Evolutionary conservation across 2,329 filamentous ascomycete species (phyloP), one percentile per base, ranked within the genome.

Genomic region (Colletotrichum salicis): DNA sequence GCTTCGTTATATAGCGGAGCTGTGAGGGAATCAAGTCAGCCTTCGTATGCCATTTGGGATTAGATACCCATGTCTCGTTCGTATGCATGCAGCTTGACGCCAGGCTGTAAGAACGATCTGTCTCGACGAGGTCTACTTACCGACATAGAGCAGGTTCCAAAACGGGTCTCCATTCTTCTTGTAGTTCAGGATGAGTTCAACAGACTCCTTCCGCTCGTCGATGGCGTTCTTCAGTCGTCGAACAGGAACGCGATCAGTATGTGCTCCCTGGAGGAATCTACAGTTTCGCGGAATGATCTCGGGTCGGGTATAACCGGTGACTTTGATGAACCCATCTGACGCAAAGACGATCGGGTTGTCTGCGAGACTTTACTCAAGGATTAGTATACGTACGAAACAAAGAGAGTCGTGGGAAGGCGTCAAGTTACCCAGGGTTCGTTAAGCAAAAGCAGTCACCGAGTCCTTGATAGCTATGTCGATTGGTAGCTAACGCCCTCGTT

Each of bases 381-480:
- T 11, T 0, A 31, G 31, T 7, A 27, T n/a, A 4, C 15, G 51
- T 19, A 2, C 11, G 19, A 19, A 1, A n/a, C 3, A 12, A 24
- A 10, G 1, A 6, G 6, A 1, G 3, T 1, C 22, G 33, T 10
- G 10, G 6, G 19, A 37, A 10, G 13, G 51, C 19, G 13, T 37
- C 61, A 4, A 45, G 19, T 71, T 57, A 72, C 70, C 13, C 19
- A 3, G 86, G 86, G 76, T 90, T 86, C 1, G 87, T 89, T 13
- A 91, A 76, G 67, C 88, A 89, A 73, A 91, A 91, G 48, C 88
- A 88, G 63, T 88, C 84, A 5, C 88, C 89, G 0, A 91, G 82
- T 0, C 89, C 89, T 4, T 85, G 85, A 64, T 86, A 90, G 64
- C 81, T 76, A 5, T 79, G 79, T 6, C 75, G 73, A 10, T 77